Evolutionary conservation across 2,329 filamentous ascomycete genomes (phyloP).

Genomic region (Cladorrhinum sp.): DNA sequence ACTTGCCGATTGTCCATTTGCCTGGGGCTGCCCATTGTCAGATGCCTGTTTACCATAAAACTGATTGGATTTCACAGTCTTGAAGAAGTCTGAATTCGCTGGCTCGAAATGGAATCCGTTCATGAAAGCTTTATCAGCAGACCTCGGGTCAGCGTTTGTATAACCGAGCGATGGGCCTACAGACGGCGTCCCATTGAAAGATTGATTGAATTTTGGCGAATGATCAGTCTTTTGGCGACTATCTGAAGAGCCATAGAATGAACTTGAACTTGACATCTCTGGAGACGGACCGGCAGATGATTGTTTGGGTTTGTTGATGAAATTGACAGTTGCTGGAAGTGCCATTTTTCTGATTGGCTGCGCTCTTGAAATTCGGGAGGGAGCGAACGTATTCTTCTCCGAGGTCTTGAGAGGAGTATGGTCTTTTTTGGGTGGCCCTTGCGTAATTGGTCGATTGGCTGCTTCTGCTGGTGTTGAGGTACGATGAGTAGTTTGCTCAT

Average conservation of each 20-base stretch:
- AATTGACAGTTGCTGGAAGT: background rate
- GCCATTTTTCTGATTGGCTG: background rate
- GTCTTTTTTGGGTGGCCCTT: background rate
- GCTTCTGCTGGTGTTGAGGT: background rate
- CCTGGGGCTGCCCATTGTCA: background rate
- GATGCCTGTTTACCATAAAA: background rate
- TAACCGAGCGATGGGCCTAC: background rate
- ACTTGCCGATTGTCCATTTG: background rate
- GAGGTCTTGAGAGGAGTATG: background rate
- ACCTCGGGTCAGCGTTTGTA: background rate
- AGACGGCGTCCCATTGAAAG: background rate
- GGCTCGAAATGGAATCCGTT: background rate
- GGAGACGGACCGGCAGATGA: background rate
- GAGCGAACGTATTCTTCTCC: background rate
- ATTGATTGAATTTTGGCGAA: constrained; percentile 1
- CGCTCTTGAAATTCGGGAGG: background rate
- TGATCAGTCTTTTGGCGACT: constrained; percentile 4
- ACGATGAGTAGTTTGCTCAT: constrained; percentile 4
- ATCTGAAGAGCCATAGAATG: background rate
- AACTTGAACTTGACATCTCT: background rate
- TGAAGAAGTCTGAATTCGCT: background rate
- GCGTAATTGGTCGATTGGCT: background rate
- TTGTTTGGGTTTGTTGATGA: background rate
- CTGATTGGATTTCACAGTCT: background rate
- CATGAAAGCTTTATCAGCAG: background rate